Base-by-base conservation (phyloP, 2,329 filamentous ascomycete species). In the Penicillium sp. region DNA sequence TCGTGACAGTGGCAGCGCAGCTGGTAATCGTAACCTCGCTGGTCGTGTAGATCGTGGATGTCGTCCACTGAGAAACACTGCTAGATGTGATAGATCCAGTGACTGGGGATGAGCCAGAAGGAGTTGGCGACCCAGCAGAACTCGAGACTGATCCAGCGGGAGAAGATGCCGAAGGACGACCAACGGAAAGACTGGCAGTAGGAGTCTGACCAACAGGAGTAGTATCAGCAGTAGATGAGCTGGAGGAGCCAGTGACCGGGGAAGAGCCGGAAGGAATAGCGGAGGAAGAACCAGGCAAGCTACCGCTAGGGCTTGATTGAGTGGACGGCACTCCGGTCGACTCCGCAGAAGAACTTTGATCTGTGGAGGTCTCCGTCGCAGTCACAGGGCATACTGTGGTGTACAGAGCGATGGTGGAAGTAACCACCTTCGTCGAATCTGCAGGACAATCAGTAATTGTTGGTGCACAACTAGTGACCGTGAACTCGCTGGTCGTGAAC, bases 321-420 rank as follows among this genome's bases (percentile, higher is more conserved):
- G 18, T 39, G 18, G 18, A 39, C 2, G 36, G 18, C 36, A 39
- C 36, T 18, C 9, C 9, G 13, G 2, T 13, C 36, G 36, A 39
- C 5, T 39, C 18, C 10, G 43, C 26, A 23, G 42, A 21, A n/a
- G 53, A 47, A 12, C 46, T 53, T 13, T 34, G 21, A 6, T 29
- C 21, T 2, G 42, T 23, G 4, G 34, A 31, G 12, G 18, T 8
- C 7, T 53, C 33, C 3, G 59, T 70, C 55, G 75, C 60, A 12
- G 70, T 73, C 28, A 73, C 69, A 31, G 75, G 82, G 79, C 82
- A 85, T 66, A 85, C 67, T 34, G 83, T 86, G 61, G 84, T 86
- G 47, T 79, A 81, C 43, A 84, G 63, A 43, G 82, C 71, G 54
- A 86, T 67, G 8, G 80, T 83, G 49, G 81, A 76, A 2, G 81